Base-by-base conservation (phyloP, 148 eudicot species). In the Selenicereus undatus region DNA sequence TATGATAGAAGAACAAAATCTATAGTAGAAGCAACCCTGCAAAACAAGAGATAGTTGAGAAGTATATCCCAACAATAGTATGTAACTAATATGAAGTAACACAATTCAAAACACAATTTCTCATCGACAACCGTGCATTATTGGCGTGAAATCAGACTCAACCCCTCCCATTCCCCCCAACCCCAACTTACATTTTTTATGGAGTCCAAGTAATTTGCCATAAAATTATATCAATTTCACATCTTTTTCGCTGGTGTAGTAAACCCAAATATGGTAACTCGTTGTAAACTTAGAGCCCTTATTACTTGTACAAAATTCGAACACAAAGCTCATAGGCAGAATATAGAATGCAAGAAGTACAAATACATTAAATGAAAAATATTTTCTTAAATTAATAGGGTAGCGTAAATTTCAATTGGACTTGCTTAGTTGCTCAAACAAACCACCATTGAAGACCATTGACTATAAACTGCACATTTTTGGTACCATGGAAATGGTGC, bases 1-100 rank as follows among this genome's bases (percentile, higher is more conserved):
- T 95, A 91, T 21, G 99, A 93, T 65, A 95, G 81, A 85, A 95
- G 88, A 42, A 95, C 93, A 71, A 97, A 97, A 87, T 95, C 99
- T 50, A 95, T 84, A 42, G 90, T 89, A 74, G 93, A 86, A 81
- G 97, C 96, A 69, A 95, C 97, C 93, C 97, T 95, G 90, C 78
- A 81, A 68, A 80, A 36, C 79, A 69, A 35, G 68, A 11, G 66
- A 69, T 35, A 80, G 56, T 22, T 51, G 9, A 74, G 3, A 20
- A 64, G 71, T 7, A 45, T 68, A 29, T 29, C 36, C 0, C 7
- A 83, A 1, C 13, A 35, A 7, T 22, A n/a, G n/a, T n/a, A n/a
- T n/a, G n/a, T n/a, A n/a, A n/a, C n/a, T n/a, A n/a, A n/a, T n/a
- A n/a, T n/a, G n/a, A n/a, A n/a, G n/a, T n/a, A n/a, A n/a, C n/a